Percentiles rank a stretch among this genome's conserved stretches.
Evolutionary conservation across 495 filamentous ascomycete genomes (phyloP).

Genomic region (Tuber calosporum): DNA sequence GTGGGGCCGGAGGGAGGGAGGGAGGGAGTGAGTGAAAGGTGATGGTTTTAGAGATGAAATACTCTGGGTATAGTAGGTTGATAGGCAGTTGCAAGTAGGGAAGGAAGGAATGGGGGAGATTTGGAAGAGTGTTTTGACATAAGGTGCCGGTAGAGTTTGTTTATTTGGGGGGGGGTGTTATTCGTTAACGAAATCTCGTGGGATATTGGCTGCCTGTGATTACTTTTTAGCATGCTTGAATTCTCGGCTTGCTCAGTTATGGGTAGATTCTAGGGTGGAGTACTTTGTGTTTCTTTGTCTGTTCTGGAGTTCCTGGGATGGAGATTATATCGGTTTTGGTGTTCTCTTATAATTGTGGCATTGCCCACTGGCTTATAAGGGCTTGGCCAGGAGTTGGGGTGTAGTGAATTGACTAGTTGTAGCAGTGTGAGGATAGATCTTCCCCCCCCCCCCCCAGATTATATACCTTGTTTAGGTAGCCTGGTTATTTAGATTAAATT

Average conservation of each 20-base stretch:
- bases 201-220: neutral
- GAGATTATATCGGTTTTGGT: neutral
- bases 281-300: neutral
- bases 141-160: too few species aligned
- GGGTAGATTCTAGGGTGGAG: neutral
- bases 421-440: neutral
- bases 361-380: neutral
- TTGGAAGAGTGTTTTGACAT: too few species aligned
- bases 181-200: neutral
- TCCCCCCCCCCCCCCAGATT: neutral
- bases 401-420: neutral
- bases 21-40: too few species aligned
- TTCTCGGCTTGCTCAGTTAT: neutral
- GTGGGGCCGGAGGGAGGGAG: too few species aligned
- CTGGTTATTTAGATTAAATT: neutral
- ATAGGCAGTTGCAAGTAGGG: too few species aligned
- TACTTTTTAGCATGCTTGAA: neutral
- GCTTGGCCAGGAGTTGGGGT: neutral
- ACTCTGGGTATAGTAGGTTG: too few species aligned
- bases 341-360: neutral
- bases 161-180: too few species aligned
- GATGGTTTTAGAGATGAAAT: too few species aligned
- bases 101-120: too few species aligned
- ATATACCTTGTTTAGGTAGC: neutral
- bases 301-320: neutral